Evolutionary conservation across 176 grass and related monocot species (phyloP), one percentile per base, ranked within the genome.

Genomic region (Oryza australiensis): DNA sequence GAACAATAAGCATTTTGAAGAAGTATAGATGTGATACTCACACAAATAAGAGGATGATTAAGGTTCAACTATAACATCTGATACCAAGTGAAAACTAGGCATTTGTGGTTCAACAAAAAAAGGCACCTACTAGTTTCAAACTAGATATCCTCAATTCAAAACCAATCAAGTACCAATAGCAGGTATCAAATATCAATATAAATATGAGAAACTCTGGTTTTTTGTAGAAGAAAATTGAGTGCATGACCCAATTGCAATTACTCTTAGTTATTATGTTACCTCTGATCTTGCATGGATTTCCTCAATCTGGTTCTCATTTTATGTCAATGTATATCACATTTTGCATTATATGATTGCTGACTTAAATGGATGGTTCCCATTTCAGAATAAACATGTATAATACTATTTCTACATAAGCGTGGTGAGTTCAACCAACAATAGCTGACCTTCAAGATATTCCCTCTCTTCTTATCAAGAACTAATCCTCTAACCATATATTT

Each of bases 401-500:
- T 64, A 33, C 74, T 45, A 40, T 57, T 51, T 57, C 48, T 49
- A 42, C 40, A 64, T 53, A 64, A 22, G 13, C 73, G 53, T 4
- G 1, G 18, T 32, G n/a, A 66, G 40, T 67, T 78, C 11, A 80
- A 70, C 30, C n/a, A 71, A 55, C 12, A 26, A 42, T 68, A 59
- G 68, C 83, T 34, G 18, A 98, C 95, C 95, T 98, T 98, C 79
- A 98, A 93, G 66, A 98, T 95, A 90, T 98, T 98, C 79, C 96
- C 96, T 86, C 92, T 95, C 73, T 93, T 98, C 87, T 98, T 98
- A 75, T 98, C 96, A 83, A 98, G 86, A 80, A 98, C 96, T 75
- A 98, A 76, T 77, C 96, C 96, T 70, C 96, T 91, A 27, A 98
- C 96, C 96, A 98, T 98, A 80, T 98, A 98, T 84, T 90, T 98